phyloP scores from a whole-genome alignment of 2,329 filamentous ascomycete genomes.

The Venturia carpophila region DNA sequence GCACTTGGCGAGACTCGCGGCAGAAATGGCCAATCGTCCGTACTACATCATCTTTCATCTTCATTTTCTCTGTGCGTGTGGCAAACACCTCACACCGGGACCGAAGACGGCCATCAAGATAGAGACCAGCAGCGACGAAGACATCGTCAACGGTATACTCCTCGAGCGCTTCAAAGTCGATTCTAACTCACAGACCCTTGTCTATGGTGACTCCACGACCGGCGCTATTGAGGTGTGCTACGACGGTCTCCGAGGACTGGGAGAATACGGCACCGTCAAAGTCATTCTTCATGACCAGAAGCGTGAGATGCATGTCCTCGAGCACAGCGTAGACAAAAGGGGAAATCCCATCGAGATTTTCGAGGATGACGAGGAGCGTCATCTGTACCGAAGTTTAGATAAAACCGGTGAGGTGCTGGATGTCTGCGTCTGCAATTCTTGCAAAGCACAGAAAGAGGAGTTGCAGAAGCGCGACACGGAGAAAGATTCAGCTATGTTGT shows the following conservation, averaged over 20 bases:
- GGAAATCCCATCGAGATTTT: background rate
- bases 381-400: background rate
- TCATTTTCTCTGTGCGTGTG: slow-evolving; percentile 3
- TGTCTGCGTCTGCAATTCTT: background rate
- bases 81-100: slow-evolving; percentile 4
- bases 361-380: background rate
- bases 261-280: background rate
- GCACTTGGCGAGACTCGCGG: background rate
- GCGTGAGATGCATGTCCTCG: background rate
- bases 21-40: background rate
- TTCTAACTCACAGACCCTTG: background rate
- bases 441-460: background rate
- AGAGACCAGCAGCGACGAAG: background rate
- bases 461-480: background rate
- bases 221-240: background rate
- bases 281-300: slow-evolving; percentile 2
- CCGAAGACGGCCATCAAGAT: slow-evolving; percentile 1
- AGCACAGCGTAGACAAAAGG: background rate
- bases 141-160: background rate
- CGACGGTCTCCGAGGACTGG: background rate
- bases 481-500: background rate
- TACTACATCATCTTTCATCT: slow-evolving; percentile 3
- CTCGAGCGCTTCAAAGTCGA: slow-evolving; percentile 1
- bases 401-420: background rate
- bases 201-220: slow-evolving; percentile 2